Base-by-base conservation (phyloP, 2,329 filamentous ascomycete genomes). In the Cadophora gregata region DNA sequence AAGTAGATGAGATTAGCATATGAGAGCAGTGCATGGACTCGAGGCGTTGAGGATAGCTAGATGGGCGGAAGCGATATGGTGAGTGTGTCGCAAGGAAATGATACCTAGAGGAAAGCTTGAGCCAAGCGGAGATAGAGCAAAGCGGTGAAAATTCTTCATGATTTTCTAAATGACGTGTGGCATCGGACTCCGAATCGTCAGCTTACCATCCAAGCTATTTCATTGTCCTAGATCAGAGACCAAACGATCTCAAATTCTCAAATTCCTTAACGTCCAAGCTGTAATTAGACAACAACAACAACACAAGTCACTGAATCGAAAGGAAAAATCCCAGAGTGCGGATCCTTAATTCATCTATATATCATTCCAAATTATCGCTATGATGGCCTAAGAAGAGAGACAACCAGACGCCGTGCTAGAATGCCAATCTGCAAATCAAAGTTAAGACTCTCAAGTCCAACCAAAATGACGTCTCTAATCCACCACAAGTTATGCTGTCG, bases 381-480 rank as follows among this genome's bases (percentile, higher is more conserved):
- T 62, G 19, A 8, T 25, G 3, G n/a, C 4, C 16, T 25, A 55
- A 19, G n/a, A 58, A 24, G 29, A 48, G 16, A 45, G 27, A 36
- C 31, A 66, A 3, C 64, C 51, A 62, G 29, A 69, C 64, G 64
- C 64, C 67, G 36, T 62, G 67, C 67, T 69, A 55, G 53, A 64
- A 69, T 69, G 67, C 67, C 66, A 33, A 12, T 66, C 56, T 61
- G 19, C 31, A n/a, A 24, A 21, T 16, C 25, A 48, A 27, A 29
- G n/a, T 10, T 14, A 47, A 50, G 2, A 48, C 16, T 24, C 42
- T 45, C 59, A 48, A 19, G n/a, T 29, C 27, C 59, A 33, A n/a
- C n/a, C n/a, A 31, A 25, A 24, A 25, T 27, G 33, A 24, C 6
- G 38, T 42, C 38, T n/a, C 38, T 4, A 61, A 12, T 24, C 56